Conservation (phyloP, 805 yeast genomes). For the Lachancea sp. region DNA sequence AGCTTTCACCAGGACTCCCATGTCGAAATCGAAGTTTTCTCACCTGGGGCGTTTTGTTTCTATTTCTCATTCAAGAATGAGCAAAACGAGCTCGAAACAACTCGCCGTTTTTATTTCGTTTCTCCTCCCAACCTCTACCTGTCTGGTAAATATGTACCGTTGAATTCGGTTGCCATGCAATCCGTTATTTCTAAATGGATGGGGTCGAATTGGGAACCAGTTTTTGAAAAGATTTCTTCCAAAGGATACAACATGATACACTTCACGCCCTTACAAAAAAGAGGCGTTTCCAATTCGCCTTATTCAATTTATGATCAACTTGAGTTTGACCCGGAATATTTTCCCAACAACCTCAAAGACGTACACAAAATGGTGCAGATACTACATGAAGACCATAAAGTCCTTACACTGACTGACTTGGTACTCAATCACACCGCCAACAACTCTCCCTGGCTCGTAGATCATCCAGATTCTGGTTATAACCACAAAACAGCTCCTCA, state of each 20-base stretch:
- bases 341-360: constrained; percentile 44
- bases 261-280: constrained; percentile 84
- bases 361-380: constrained; percentile 45
- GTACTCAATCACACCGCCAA: constrained; percentile 94
- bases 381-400: constrained; percentile 48
- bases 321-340: constrained; percentile 60
- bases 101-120: constrained; percentile 63
- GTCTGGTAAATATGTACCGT: constrained; percentile 50
- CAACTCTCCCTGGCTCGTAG: constrained; percentile 77
- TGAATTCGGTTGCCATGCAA: constrained; percentile 76
- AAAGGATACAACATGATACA: constrained; percentile 95
- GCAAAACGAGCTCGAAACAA: constrained; percentile 36
- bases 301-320: constrained; percentile 87
- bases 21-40: constrained; percentile 53
- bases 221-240: constrained; percentile 52
- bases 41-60: constrained; percentile 77
- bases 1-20: constrained; percentile 58
- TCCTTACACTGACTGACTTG: constrained; percentile 81
- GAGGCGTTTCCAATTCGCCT: constrained; percentile 91
- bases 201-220: constrained; percentile 68
- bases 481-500: constrained; percentile 86
- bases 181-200: constrained; percentile 89
- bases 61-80: constrained; percentile 52
- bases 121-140: constrained; percentile 72
- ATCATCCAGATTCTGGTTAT: constrained; percentile 89